phyloP scores from a whole-genome alignment of 78 protist genomes.

The Acrasis kona region DNA sequence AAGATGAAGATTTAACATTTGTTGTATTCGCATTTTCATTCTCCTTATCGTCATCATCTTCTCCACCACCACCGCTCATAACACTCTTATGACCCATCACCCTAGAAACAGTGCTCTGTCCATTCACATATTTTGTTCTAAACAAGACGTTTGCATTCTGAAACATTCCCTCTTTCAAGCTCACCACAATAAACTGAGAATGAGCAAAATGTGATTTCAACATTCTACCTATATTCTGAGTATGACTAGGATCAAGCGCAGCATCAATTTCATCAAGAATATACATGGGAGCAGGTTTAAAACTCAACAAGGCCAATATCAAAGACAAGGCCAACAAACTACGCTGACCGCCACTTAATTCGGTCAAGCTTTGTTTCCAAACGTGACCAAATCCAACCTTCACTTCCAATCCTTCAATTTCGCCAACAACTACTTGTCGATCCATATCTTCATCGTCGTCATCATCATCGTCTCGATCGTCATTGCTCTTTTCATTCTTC shows the following conservation, averaged over 20 bases:
- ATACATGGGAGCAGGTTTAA: conserved; percentile 99
- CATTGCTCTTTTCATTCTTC: neutral
- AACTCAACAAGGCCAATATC: conserved; percentile 87
- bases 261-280: conserved; percentile 99
- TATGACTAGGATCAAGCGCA: conserved; percentile 97
- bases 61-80: too few relatives aligned
- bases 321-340: conserved; percentile 96
- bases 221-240: conserved; percentile 89
- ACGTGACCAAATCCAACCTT: conserved; percentile 86
- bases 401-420: conserved; percentile 45
- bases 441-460: neutral
- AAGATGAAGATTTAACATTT: too few relatives aligned
- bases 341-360: conserved; percentile 95
- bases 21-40: too few relatives aligned
- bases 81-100: too few relatives aligned
- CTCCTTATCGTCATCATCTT: too few relatives aligned
- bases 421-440: too few relatives aligned
- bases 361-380: conserved; percentile 95
- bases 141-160: conserved; percentile 92
- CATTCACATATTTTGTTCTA: conserved; percentile 26
- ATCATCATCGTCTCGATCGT: conserved; percentile 14
- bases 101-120: neutral
- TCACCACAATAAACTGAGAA: conserved; percentile 86
- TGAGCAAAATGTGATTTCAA: conserved; percentile 49
- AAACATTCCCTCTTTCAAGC: conserved; percentile 89